Conservation (phyloP, 75 land plant genomes). For the Cupressus sempervirens region DNA sequence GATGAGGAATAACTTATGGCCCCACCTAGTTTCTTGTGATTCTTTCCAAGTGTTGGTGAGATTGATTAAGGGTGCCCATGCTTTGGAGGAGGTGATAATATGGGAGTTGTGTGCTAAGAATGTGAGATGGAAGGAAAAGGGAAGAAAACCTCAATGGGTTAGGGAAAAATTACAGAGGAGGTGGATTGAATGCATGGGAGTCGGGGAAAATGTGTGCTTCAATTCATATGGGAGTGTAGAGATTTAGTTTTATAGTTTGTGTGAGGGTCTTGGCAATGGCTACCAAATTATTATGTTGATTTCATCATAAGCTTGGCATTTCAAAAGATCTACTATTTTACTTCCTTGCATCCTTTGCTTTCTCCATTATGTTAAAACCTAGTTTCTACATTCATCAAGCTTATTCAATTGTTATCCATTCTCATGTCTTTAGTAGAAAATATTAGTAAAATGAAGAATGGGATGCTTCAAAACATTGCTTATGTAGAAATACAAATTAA, state of each 20-base stretch:
- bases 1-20: background rate
- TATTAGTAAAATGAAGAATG: no score
- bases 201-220: background rate
- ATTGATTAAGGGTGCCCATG: background rate
- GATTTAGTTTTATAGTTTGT: background rate
- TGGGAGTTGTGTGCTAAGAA: background rate
- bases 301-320: background rate
- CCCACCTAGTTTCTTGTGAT: background rate
- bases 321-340: background rate
- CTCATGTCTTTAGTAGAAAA: no score
- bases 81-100: background rate
- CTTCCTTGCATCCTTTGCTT: background rate
- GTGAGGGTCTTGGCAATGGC: background rate
- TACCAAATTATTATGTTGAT: background rate
- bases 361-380: no score
- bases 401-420: no score
- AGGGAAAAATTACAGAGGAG: background rate
- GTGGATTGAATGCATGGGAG: conserved; percentile 4
- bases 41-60: background rate
- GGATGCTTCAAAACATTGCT: no score
- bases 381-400: no score
- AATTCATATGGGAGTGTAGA: background rate
- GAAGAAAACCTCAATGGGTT: background rate
- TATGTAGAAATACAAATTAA: no score
- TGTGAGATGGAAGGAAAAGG: background rate